Base-by-base conservation (phyloP, 805 yeast species). In the Nakazawaea ishiwadae region DNA sequence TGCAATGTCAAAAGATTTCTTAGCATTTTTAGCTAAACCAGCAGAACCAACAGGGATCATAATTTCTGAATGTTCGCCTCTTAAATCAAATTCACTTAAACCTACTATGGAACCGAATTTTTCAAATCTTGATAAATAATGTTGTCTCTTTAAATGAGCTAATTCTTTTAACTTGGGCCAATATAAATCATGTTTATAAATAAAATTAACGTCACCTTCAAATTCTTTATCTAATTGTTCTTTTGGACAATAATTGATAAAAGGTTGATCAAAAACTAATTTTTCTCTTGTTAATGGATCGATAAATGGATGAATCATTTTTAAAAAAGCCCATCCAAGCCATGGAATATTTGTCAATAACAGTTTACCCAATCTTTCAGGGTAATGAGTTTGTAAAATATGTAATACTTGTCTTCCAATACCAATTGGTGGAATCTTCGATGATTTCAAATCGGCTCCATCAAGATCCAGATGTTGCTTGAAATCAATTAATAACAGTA, bases 271-370 rank as follows among this genome's bases (percentile, higher is more conserved):
- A 58, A 81, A 93, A 3, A 89, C 95, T 49, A 93, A 74, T 65
- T 93, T 93, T 62, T 90, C 97, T 48, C 96, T 74, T 2, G 99
- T 93, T 56, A 87, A 65, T 5, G 99, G 97, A 57, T 93, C 99
- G 49, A 93, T 93, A 59, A 93, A 93, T 4, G 99, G 99, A 53
- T 86, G 88, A 48, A 93, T 90, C 50, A 93, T 66, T 65, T 85
- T 90, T 51, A 93, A 67, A 54, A 93, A 93, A 9, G 96, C 81
- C 87, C 96, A 85, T 5, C 90, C 99, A 40, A 91, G 63, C 77
- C 93, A 85, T 11, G 98, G 98, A 50, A 93, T 89, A 62, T 93
- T 91, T 35, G 96, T 87, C 44, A 93, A 70, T 35, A 90, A 71
- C 0, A 97, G 97, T 58, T 83, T 84, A 30, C 99, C 99, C 46